Base-by-base conservation (phyloP, 1,284 basidiomycete genomes). In the Cutaneotrichosporon sp. region DNA sequence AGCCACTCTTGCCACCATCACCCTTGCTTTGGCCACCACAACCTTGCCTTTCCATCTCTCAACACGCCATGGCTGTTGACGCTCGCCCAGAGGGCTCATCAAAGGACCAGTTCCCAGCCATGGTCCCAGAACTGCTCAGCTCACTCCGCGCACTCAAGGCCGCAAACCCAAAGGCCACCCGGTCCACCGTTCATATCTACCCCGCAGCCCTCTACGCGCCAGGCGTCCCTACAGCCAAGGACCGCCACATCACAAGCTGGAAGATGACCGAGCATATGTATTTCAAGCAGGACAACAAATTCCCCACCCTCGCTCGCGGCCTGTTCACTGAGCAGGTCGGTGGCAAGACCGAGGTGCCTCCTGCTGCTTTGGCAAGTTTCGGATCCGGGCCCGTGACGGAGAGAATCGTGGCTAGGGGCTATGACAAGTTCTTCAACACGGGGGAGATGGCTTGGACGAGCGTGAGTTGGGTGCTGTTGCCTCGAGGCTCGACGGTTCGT, bases 391-490 rank as follows among this genome's bases (percentile, higher is more conserved):
- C 60, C 3, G 33, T 73, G 32, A 63, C 63, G 26, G 65, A 71
- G 48, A 76, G 89, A 45, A 94, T 99, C 51, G 85, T 94, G 1
- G 87, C 83, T 0, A 78, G 96, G 44, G 94, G 94, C 0, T 98
- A 99, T 67, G 96, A 98, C 79, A 99, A 99, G 76, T 98, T 99
- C 76, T 98, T 98, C 80, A 98, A 97, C 70, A 88, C 96, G 29
- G 88, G 85, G 25, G 94, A 98, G 70, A 89, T 97, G 24, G 85
- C 87, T 1, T 98, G 93, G 91, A 93, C 87, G 0, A 84, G 84
- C 51, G 93, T 94, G 65, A 67, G 86, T 77, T n/a, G n/a, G n/a
- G n/a, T n/a, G n/a, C n/a, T n/a, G n/a, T n/a, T n/a, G n/a, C n/a
- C n/a, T n/a, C n/a, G n/a, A n/a, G n/a, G n/a, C n/a, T n/a, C n/a